A percentile compares a stretch with the other conserved stretches of the same genome.
Conservation (phyloP, 176 grass and related monocot species). For the Eleusine indica region DNA sequence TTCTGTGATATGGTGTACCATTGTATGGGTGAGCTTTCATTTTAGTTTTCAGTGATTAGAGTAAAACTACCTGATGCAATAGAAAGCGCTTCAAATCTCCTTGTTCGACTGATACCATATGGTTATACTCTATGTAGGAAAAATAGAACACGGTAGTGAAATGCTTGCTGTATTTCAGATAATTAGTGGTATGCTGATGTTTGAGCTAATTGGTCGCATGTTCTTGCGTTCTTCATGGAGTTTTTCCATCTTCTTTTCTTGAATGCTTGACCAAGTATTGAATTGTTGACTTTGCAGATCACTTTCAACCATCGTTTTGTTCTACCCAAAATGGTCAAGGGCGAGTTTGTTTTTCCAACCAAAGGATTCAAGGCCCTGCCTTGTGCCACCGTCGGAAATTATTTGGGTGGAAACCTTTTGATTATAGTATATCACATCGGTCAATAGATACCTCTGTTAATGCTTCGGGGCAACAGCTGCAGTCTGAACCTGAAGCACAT, state of each 20-base stretch:
- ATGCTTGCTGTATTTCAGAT: neutral
- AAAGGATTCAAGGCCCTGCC: slow-evolving; percentile 30
- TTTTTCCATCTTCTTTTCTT: slow-evolving; percentile 7
- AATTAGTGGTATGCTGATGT: neutral
- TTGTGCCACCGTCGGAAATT: slow-evolving; percentile 26
- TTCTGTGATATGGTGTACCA: neutral
- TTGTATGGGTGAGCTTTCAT: neutral
- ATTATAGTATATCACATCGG: slow-evolving; percentile 39
- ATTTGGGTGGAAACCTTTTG: slow-evolving; percentile 36
- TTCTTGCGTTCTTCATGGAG: neutral
- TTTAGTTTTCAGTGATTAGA: neutral
- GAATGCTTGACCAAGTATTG: slow-evolving; percentile 5
- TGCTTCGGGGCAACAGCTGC: slow-evolving; percentile 56
- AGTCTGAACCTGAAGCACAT: slow-evolving; percentile 63
- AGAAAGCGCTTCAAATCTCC: neutral
- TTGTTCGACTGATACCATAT: neutral
- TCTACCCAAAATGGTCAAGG: slow-evolving; percentile 40
- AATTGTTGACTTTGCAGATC: slow-evolving; percentile 47
- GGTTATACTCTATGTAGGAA: neutral
- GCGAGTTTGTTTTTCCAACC: slow-evolving; percentile 33
- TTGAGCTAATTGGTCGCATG: neutral
- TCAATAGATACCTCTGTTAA: slow-evolving; percentile 45
- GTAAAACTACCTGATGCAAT: neutral
- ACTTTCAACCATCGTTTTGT: slow-evolving; percentile 34
- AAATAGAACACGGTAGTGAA: neutral